These are phyloP conservation scores for Aspergillus olivimuriae DNA, from an alignment of 495 filamentous ascomycete species.

Conservation along the genomic window DNA sequence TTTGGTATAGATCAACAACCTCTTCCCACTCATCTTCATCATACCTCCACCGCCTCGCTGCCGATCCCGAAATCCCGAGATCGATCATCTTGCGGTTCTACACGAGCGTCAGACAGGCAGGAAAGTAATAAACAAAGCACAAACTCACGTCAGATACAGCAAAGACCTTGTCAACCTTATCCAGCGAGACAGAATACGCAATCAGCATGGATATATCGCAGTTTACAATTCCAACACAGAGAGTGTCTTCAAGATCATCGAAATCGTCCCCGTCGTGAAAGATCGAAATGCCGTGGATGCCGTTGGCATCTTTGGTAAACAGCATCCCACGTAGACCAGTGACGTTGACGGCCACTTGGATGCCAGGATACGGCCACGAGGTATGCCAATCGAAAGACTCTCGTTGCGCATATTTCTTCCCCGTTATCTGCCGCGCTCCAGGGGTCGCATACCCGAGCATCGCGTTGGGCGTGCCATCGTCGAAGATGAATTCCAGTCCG, in stretches of 20 bases:
- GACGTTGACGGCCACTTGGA: neutral
- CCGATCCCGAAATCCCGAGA: slow-evolving; percentile 2
- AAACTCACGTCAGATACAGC: neutral
- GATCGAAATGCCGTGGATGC: neutral
- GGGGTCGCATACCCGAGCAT: neutral
- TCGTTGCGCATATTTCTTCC: neutral
- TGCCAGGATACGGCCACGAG: neutral
- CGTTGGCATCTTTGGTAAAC: neutral
- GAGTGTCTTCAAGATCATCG: neutral
- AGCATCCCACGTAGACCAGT: neutral
- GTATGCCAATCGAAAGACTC: too few relatives aligned
- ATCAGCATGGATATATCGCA: neutral
- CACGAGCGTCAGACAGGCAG: neutral
- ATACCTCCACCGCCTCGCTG: slow-evolving; percentile 5
- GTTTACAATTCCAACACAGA: neutral
- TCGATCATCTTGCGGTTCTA: slow-evolving; percentile 4
- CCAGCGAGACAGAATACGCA: neutral
- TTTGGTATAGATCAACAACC: neutral
- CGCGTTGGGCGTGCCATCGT: neutral
- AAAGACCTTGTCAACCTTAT: neutral
- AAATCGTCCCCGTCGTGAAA: neutral
- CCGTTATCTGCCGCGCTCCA: neutral
- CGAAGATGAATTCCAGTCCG: neutral
- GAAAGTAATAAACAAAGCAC: neutral
- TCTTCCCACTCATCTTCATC: slow-evolving; percentile 1